Base-by-base conservation (phyloP, 2,329 filamentous ascomycete genomes). In the Cladosporium sp. region DNA sequence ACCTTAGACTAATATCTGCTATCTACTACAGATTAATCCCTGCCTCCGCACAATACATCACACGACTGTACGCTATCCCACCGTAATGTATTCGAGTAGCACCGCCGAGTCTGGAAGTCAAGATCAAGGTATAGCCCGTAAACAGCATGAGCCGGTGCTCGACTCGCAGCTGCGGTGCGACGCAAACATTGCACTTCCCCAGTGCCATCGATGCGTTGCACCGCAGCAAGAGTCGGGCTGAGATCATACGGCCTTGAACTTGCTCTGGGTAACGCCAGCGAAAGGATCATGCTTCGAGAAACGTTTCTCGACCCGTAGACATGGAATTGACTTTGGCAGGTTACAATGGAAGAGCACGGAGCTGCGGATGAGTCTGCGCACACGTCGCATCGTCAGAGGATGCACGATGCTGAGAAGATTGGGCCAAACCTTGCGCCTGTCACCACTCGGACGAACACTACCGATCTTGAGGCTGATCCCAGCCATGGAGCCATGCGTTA, bases 181-280 rank as follows among this genome's bases (percentile, higher is more conserved):
- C 61, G 18, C 44, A 55, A 54, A 11, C 28, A 32, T 60, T 21
- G 49, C 49, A 81, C 82, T 83, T 12, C 10, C n/a, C 8, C 70
- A 78, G 77, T 55, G 26, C 26, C 18, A 26, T 36, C 14, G 54
- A 26, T 49, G 11, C 52, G 57, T 65, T 15, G 63, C 41, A 44
- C 30, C 63, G 26, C 14, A 30, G 63, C 30, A 44, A 54, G 21
- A 51, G 64, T 65, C 49, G 49, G 58, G 82, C 82, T 83, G 82
- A 84, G 82, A 84, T 74, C 70, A 83, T 78, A 84, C 82, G 82
- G 82, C 73, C 66, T 82, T 75, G 80, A 83, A 83, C 81, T 84
- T 83, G 81, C 82, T 81, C 81, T 81, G 79, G 81, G 80, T 79
- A 81, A 83, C 78, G 75, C 81, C 80, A 82, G 81, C 82, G 81